Evolutionary conservation across 23 red algal species (phyloP).

Genomic region (Rhodosorus marinus): DNA sequence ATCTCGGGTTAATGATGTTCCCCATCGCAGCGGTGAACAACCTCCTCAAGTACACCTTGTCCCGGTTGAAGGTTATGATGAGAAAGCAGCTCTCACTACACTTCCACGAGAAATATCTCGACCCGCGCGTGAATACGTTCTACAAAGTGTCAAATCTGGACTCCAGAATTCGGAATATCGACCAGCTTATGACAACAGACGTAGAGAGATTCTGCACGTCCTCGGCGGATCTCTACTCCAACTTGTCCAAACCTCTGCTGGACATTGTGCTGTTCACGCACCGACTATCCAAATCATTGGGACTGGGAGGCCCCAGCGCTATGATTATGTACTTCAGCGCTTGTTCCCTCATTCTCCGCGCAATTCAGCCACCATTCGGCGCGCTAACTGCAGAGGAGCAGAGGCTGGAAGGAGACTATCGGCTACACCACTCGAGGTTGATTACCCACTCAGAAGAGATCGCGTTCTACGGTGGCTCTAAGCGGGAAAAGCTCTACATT

Average conservation of each 20-base stretch:
- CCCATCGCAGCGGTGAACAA: slow-evolving; percentile 89
- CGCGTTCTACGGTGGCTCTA: slow-evolving; percentile 80
- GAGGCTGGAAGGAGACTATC: slow-evolving; percentile 89
- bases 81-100: slow-evolving; percentile 40
- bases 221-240: slow-evolving; percentile 85
- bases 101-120: slow-evolving; percentile 91
- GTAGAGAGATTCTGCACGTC: slow-evolving; percentile 82
- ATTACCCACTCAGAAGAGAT: slow-evolving; percentile 96
- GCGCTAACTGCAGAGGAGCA: slow-evolving; percentile 74
- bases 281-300: slow-evolving; percentile 40
- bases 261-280: slow-evolving; percentile 67
- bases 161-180: slow-evolving; percentile 71
- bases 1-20: slow-evolving; percentile 81
- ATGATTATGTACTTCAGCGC: slow-evolving; percentile 87
- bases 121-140: slow-evolving; percentile 39
- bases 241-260: slow-evolving; percentile 73
- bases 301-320: slow-evolving; percentile 36
- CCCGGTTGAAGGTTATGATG: slow-evolving; percentile 57
- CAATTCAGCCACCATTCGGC: slow-evolving; percentile 87
- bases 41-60: slow-evolving; percentile 47
- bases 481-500: slow-evolving; percentile 79
- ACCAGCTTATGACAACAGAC: slow-evolving; percentile 90
- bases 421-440: slow-evolving; percentile 67
- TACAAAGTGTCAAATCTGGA: slow-evolving; percentile 91
- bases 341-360: slow-evolving; percentile 53